phyloP scores from a whole-genome alignment of 2,329 filamentous ascomycete genomes.

The Keithomyces neogunnii region DNA sequence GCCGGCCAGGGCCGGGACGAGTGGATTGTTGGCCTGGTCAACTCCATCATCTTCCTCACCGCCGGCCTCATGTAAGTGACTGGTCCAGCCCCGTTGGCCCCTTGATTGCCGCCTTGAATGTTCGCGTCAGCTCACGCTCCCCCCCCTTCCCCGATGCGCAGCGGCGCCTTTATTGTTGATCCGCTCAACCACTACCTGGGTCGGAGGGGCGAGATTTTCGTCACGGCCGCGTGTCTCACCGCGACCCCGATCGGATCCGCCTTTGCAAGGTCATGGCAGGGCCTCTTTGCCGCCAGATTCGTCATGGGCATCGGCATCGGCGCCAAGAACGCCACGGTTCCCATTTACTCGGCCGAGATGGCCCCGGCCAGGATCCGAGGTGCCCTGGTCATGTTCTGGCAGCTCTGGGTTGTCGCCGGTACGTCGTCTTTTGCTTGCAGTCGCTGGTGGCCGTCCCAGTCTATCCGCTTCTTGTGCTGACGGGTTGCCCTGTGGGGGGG shows the following conservation, averaged over 20 bases:
- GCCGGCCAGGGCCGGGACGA: constrained; percentile 32
- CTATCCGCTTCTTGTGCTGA: constrained; percentile 5
- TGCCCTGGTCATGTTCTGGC: constrained; percentile 74
- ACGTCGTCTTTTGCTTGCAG: background rate
- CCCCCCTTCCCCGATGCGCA: background rate
- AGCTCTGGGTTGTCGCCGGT: constrained; percentile 23
- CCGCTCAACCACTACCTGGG: constrained; percentile 55
- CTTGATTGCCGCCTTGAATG: no score
- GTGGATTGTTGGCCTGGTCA: constrained; percentile 23
- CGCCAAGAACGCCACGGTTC: constrained; percentile 54
- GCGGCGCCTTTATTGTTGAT: constrained; percentile 20
- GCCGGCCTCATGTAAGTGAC: constrained; percentile 48
- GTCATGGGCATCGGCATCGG: constrained; percentile 62
- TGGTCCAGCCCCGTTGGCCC: no score
- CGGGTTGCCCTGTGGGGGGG: background rate
- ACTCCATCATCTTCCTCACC: constrained; percentile 23
- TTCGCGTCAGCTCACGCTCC: background rate
- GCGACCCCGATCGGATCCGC: constrained; percentile 48
- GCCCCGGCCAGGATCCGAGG: constrained; percentile 58
- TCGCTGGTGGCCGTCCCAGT: background rate
- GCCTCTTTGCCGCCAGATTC: constrained; percentile 57
- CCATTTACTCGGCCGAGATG: constrained; percentile 67
- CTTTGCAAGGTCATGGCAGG: constrained; percentile 56
- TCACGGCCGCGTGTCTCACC: constrained; percentile 40
- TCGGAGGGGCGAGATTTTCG: constrained; percentile 56